phyloP scores from a whole-genome alignment of 192 early-diverging fungal genomes.

The Backusella tuberculispora region DNA sequence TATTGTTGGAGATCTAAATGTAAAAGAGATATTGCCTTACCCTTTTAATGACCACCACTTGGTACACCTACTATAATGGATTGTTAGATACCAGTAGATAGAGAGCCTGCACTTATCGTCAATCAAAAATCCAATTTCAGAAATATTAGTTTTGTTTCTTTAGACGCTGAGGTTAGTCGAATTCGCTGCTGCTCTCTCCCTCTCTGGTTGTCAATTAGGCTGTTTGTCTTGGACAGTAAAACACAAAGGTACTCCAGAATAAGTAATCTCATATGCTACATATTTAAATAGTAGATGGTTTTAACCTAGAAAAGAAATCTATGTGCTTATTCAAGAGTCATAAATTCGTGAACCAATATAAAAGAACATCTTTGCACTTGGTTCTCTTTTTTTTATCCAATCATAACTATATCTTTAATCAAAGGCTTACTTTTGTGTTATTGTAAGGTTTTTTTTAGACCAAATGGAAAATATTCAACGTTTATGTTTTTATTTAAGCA shows the following conservation, averaged over 20 bases:
- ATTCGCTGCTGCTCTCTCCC: not conserved
- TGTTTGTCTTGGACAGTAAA: not conserved
- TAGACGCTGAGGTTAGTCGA: not conserved
- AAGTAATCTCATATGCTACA: not conserved
- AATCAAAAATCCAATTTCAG: not conserved
- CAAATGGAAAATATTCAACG: too few relatives aligned
- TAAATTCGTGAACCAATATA: not conserved
- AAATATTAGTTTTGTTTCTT: not conserved
- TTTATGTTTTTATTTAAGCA: too few relatives aligned
- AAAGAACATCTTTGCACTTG: too few relatives aligned
- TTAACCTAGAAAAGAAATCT: not conserved
- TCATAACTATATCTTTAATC: too few relatives aligned
- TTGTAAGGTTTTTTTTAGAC: too few relatives aligned
- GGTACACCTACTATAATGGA: not conserved
- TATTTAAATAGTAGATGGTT: not conserved
- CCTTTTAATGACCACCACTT: too few relatives aligned
- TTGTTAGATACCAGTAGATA: not conserved
- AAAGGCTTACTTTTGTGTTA: too few relatives aligned
- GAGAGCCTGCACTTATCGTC: not conserved
- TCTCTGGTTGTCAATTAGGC: not conserved
- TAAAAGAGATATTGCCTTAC: too few relatives aligned
- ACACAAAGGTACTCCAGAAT: not conserved
- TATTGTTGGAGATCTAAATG: too few relatives aligned
- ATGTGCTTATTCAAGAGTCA: not conserved
- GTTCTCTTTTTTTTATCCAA: too few relatives aligned